phyloP scores from a whole-genome alignment of 345 rosid genomes.

The Carallia pectinifolia region DNA sequence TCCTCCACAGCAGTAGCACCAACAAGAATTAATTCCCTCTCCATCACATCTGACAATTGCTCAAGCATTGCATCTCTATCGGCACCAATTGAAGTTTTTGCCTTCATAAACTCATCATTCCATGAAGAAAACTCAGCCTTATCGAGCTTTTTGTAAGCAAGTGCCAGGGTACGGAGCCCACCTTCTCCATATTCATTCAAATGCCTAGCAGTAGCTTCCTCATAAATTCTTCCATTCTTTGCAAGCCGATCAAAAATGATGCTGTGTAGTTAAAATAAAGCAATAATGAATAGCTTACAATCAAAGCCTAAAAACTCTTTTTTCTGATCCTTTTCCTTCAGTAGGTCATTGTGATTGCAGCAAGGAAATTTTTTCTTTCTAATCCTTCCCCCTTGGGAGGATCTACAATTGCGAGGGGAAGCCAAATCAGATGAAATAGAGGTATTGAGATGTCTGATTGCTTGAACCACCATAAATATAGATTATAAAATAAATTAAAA shows the following conservation, averaged over 20 bases:
- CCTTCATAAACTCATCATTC: constrained; percentile 78
- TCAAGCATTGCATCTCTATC: constrained; percentile 83
- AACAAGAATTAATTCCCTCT: constrained; percentile 78
- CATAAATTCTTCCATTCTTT: constrained; percentile 65
- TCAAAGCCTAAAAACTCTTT: not conserved
- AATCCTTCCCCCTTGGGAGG: no score
- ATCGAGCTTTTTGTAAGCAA: constrained; percentile 69
- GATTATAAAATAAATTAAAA: not conserved
- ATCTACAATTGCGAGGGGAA: no score
- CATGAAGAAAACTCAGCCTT: constrained; percentile 74
- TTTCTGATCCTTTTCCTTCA: no score
- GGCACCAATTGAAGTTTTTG: constrained; percentile 74
- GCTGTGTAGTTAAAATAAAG: constrained; percentile 43
- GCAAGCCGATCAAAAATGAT: constrained; percentile 87
- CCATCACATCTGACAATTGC: constrained; percentile 73
- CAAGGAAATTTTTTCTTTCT: no score
- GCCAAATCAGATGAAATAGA: not conserved
- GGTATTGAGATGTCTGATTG: not conserved
- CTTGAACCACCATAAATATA: not conserved
- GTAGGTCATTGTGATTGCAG: no score
- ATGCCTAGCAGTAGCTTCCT: constrained; percentile 64
- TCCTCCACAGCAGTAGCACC: constrained; percentile 99
- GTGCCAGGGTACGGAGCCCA: constrained; percentile 82
- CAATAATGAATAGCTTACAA: constrained; percentile 4
- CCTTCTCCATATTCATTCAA: constrained; percentile 95